Base-by-base conservation (phyloP, 345 rosid genomes). In the Alliaria petiolata region DNA sequence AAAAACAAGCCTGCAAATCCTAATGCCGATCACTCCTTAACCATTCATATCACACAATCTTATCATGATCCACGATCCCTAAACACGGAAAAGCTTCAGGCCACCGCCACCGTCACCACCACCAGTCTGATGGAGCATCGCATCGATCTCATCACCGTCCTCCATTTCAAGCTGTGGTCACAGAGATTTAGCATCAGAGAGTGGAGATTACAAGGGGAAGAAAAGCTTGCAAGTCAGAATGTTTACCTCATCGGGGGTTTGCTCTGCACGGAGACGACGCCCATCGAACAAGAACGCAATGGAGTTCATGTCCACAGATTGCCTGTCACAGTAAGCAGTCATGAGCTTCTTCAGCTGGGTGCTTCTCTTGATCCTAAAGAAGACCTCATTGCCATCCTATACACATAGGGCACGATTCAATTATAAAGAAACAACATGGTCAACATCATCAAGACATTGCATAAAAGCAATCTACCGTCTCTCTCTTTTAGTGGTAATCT, bases 211-310 rank as follows among this genome's bases (percentile, higher is more conserved):
- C 4, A 13, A 53, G 7, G 28, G 6, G 2, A 6, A 53, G 13
- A 43, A 43, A 19, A 16, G 34, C 4, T 26, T 25, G 3, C 6
- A 10, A 53, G 50, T 31, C n/a, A 10, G 11, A 75, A 10, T 14
- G 42, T 13, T 30, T 12, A 91, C 97, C 93, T 92, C 98, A 6
- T 86, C 92, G 2, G 98, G 98, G 62, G 98, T 89, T 42, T 89
- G 92, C 71, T 89, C 91, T 3, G 77, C 91, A 5, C 92, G 84
- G 4, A 92, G 90, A 40, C 95, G 93, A 19, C 92, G 92, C 0
- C 98, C 98, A 74, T 92, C 95, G 65, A 89, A 92, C 80, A 87
- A 78, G 83, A 92, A 92, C 14, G 92, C 95, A 34, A 92, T 87
- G 0, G 96, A 80, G 85, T 75, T 87, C 52, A 89, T 30, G 78